Evolutionary conservation across 495 filamentous ascomycete genomes (phyloP).

Genomic region (Trichoderma orchidacearum): DNA sequence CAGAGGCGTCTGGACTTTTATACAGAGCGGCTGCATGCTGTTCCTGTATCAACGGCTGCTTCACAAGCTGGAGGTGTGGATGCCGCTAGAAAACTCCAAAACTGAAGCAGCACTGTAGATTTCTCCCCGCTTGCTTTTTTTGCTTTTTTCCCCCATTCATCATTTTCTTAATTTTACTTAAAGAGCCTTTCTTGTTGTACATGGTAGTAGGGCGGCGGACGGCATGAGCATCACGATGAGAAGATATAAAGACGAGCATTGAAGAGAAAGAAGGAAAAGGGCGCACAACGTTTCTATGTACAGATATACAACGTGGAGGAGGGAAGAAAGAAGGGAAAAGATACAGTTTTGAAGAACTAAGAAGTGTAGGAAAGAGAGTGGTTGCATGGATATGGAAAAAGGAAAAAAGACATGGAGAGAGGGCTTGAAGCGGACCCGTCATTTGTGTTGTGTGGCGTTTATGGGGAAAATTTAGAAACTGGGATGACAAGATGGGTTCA

Average conservation of each 20-base stretch:
- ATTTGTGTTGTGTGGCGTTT: not conserved
- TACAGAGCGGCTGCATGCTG: conserved; percentile 94
- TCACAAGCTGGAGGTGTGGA: conserved; percentile 50
- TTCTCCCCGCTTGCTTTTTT: not conserved
- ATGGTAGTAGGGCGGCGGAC: not conserved
- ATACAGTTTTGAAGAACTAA: no score
- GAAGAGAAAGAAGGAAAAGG: not conserved
- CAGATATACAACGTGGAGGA: not conserved
- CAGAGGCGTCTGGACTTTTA: conserved; percentile 90
- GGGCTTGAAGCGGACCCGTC: not conserved
- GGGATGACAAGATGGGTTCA: not conserved
- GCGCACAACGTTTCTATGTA: not conserved
- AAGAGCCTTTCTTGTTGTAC: not conserved
- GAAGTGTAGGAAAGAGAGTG: no score
- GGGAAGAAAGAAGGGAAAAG: not conserved
- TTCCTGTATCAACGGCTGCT: conserved; percentile 86
- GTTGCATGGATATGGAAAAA: no score
- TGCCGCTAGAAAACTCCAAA: conserved; percentile 10
- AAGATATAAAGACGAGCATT: not conserved
- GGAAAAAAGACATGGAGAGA: not conserved
- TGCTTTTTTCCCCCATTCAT: not conserved
- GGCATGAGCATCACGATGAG: not conserved
- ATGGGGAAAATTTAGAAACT: not conserved
- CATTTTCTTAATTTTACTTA: not conserved
- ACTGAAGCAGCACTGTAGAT: not conserved